Evolutionary conservation across 805 yeast species (phyloP).

Genomic region (Tetrapisispora arboricola): DNA sequence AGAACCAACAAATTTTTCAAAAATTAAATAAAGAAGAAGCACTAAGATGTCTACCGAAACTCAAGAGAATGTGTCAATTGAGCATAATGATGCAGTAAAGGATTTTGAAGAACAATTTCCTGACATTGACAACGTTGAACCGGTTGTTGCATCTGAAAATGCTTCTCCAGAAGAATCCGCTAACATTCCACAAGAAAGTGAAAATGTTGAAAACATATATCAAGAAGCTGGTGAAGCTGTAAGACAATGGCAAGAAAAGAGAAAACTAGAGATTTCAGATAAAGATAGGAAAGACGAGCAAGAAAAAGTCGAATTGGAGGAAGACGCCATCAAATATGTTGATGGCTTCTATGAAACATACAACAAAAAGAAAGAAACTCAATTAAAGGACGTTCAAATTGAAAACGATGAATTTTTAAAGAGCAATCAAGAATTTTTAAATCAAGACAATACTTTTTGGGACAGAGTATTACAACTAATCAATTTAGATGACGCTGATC

Average conservation of each 20-base stretch:
- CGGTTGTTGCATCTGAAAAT: neutral
- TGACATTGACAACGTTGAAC: slow-evolving; percentile 23
- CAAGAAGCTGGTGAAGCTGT: slow-evolving; percentile 33
- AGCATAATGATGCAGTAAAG: slow-evolving; percentile 15
- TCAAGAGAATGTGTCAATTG: neutral
- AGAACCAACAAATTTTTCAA: too few relatives aligned
- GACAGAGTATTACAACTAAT: slow-evolving; percentile 53
- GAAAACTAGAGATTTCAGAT: slow-evolving; percentile 66
- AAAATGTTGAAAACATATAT: slow-evolving; percentile 34
- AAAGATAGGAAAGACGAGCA: slow-evolving; percentile 63
- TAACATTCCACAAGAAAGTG: slow-evolving; percentile 17
- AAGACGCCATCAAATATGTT: slow-evolving; percentile 69
- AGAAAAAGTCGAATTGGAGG: slow-evolving; percentile 55
- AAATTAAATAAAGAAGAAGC: too few relatives aligned
- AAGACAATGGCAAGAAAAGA: slow-evolving; percentile 72
- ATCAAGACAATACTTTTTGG: slow-evolving; percentile 69
- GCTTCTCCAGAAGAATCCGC: neutral
- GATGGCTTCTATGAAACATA: slow-evolving; percentile 91
- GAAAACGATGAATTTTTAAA: slow-evolving; percentile 65
- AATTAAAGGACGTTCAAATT: slow-evolving; percentile 48
- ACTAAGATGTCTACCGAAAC: slow-evolving; percentile 3
- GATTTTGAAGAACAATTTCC: slow-evolving; percentile 61
- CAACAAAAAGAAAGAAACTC: slow-evolving; percentile 69
- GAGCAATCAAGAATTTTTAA: slow-evolving; percentile 66
- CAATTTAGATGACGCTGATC: slow-evolving; percentile 36